These are phyloP conservation scores for Albugo laibachii DNA, from an alignment of 352 stramenopile genomes.

Conservation along the genomic window DNA sequence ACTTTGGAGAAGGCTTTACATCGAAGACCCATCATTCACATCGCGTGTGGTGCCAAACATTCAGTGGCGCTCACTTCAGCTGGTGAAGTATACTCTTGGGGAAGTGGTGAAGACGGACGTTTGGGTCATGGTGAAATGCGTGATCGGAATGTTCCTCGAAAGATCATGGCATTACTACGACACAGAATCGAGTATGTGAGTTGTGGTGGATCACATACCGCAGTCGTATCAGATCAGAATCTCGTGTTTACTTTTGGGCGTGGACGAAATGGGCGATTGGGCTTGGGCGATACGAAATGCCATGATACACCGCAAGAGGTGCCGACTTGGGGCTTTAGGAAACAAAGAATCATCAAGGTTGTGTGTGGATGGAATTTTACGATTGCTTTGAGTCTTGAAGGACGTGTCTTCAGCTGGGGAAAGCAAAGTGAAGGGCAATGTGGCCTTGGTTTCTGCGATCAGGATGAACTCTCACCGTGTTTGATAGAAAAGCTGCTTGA, in stretches of 20 bases:
- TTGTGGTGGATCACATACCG: slow-evolving; percentile 60
- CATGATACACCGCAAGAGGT: slow-evolving; percentile 43
- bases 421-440: slow-evolving; percentile 78
- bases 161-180: slow-evolving; percentile 57
- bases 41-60: slow-evolving; percentile 58
- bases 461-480: slow-evolving; percentile 50
- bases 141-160: slow-evolving; percentile 44
- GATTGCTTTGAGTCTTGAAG: slow-evolving; percentile 22
- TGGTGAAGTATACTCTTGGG: slow-evolving; percentile 67
- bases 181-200: slow-evolving; percentile 44
- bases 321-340: neutral
- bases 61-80: slow-evolving; percentile 43
- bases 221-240: slow-evolving; percentile 36
- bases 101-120: slow-evolving; percentile 58
- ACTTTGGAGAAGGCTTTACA: slow-evolving; percentile 62
- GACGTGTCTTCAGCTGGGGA: slow-evolving; percentile 62
- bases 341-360: slow-evolving; percentile 16
- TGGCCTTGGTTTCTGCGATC: slow-evolving; percentile 57
- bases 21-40: slow-evolving; percentile 27
- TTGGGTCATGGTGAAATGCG: slow-evolving; percentile 67
- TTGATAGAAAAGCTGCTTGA: slow-evolving; percentile 25
- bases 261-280: slow-evolving; percentile 47
- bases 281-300: slow-evolving; percentile 57
- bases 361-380: slow-evolving; percentile 76
- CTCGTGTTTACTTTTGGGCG: slow-evolving; percentile 53